Conservation (phyloP, 306 rosid genomes). For the Prunus dulcis region DNA sequence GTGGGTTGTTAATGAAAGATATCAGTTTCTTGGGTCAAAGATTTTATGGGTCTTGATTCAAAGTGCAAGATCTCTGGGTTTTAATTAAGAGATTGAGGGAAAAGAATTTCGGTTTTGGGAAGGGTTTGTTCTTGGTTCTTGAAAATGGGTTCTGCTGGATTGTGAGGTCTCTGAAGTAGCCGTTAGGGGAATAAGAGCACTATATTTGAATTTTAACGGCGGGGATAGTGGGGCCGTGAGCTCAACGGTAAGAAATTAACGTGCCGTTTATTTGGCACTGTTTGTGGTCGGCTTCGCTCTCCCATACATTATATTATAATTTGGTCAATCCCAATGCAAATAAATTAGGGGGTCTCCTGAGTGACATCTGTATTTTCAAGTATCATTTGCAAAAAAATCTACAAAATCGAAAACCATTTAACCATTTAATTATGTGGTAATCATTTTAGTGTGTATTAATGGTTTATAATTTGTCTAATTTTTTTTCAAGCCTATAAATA, state of each 20-base stretch:
- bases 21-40: too few relatives aligned
- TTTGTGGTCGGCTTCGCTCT: not conserved
- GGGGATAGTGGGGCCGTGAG: slow-evolving; percentile 21
- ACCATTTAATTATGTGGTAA: too few relatives aligned
- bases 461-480: too few relatives aligned
- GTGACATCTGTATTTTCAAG: too few relatives aligned
- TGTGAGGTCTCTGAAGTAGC: slow-evolving; percentile 28
- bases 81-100: not conserved
- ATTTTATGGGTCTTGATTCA: not conserved
- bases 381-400: too few relatives aligned
- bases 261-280: not conserved
- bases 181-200: slow-evolving; percentile 31
- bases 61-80: not conserved
- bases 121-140: not conserved
- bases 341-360: too few relatives aligned
- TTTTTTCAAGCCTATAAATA: too few relatives aligned
- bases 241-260: slow-evolving; percentile 28
- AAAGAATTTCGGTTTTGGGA: not conserved
- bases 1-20: too few relatives aligned
- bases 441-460: too few relatives aligned
- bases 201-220: slow-evolving; percentile 15
- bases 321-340: too few relatives aligned
- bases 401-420: too few relatives aligned
- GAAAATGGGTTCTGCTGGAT: not conserved
- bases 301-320: too few relatives aligned